Evolutionary conservation across 2,329 filamentous ascomycete species (phyloP).

Genomic region (Metarhizium humberi): DNA sequence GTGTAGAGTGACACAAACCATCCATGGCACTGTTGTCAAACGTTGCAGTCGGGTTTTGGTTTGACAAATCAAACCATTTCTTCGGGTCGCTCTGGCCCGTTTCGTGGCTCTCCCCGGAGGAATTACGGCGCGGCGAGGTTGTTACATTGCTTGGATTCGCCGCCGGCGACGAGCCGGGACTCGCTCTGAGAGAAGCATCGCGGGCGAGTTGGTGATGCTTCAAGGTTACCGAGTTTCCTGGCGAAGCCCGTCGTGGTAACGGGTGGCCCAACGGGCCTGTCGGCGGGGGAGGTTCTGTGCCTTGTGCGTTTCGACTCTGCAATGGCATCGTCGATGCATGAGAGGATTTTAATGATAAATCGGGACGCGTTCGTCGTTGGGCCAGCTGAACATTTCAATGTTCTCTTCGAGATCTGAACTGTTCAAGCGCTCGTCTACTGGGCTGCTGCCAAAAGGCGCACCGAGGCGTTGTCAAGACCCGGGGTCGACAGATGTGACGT

Average conservation of each 20-base stretch:
- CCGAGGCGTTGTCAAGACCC: background rate
- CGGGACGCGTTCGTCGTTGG: background rate
- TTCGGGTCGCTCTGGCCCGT: constrained; percentile 41
- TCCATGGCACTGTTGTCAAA: constrained; percentile 39
- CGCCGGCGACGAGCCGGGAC: constrained; percentile 14
- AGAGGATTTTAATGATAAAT: background rate
- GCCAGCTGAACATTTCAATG: background rate
- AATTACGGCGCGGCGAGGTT: constrained; percentile 25
- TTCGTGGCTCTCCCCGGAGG: constrained; percentile 39
- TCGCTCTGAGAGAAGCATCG: constrained; percentile 27
- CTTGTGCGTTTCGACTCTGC: constrained; percentile 13
- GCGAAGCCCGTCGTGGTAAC: constrained; percentile 33
- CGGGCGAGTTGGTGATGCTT: constrained; percentile 35
- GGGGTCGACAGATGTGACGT: background rate
- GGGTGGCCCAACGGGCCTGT: constrained; percentile 25
- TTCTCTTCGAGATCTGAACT: background rate
- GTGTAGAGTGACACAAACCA: constrained; percentile 20
- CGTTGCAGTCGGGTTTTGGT: constrained; percentile 35
- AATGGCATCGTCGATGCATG: constrained; percentile 21
- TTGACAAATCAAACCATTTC: constrained; percentile 46
- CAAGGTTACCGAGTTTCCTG: constrained; percentile 38
- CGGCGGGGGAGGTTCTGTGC: constrained; percentile 15
- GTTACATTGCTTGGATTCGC: constrained; percentile 10
- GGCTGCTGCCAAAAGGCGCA: background rate
- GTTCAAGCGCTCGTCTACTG: background rate